Conservation (phyloP, 2,329 filamentous ascomycete species). For the Arthroderma sp. region DNA sequence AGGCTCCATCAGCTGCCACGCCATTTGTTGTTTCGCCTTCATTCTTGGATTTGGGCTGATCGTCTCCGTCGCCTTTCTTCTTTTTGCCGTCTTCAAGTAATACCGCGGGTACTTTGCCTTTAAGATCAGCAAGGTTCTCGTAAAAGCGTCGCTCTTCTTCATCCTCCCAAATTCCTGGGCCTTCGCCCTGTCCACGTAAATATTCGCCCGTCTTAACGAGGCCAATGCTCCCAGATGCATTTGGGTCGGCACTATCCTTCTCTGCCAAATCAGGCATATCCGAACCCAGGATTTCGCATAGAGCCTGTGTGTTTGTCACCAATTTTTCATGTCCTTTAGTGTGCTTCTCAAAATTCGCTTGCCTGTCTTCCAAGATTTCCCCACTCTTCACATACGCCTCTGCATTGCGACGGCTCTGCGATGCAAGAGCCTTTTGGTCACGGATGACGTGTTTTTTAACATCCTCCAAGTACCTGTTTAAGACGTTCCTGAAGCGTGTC, state of each 20-base stretch:
- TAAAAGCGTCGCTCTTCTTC: slow-evolving; percentile 97
- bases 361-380: slow-evolving; percentile 94
- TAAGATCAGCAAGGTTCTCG: slow-evolving; percentile 88
- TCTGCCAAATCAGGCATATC: slow-evolving; percentile 93
- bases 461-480: slow-evolving; percentile 82
- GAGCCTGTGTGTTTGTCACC: slow-evolving; percentile 73
- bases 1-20: slow-evolving; percentile 24
- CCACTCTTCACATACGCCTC: slow-evolving; percentile 98
- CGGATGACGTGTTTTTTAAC: slow-evolving; percentile 76
- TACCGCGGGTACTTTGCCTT: slow-evolving; percentile 88
- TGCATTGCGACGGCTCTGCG: slow-evolving; percentile 84
- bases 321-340: slow-evolving; percentile 85
- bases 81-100: slow-evolving; percentile 90
- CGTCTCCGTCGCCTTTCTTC: slow-evolving; percentile 72
- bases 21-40: slow-evolving; percentile 36
- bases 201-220: slow-evolving; percentile 91
- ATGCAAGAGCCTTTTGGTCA: slow-evolving; percentile 80
- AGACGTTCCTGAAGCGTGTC: slow-evolving; percentile 71
- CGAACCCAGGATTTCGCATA: slow-evolving; percentile 73
- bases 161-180: slow-evolving; percentile 94
- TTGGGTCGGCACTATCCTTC: slow-evolving; percentile 54
- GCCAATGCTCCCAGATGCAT: slow-evolving; percentile 67
- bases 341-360: slow-evolving; percentile 89
- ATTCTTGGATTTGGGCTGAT: slow-evolving; percentile 64
- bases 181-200: slow-evolving; percentile 75